Evolutionary conservation across 805 yeast genomes (phyloP), one percentile per base, ranked within the genome.

Genomic region (Limtongia smithiae): DNA sequence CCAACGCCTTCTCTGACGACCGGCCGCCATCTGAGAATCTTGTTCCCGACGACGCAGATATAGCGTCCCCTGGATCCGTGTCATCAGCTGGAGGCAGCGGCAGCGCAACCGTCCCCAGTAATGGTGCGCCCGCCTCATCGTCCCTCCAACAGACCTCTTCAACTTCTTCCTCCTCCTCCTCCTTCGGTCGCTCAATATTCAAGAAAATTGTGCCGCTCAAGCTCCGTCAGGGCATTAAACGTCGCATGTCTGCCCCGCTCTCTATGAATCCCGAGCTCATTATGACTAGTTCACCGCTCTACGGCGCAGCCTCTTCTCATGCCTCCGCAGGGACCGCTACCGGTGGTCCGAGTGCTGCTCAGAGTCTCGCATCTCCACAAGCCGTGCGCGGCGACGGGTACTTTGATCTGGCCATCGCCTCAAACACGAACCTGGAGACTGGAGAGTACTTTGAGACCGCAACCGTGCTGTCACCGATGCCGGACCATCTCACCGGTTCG

Each of bases 211-310:
- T 51, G 11, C 56, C 56, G n/a, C 32, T 44, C n/a, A 51, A 51
- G 20, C 17, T 51, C 18, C 45, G 56, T 12, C 38, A 37, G 8
- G 49, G 48, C 12, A 32, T 51, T 24, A 48, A 44, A 34, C 33
- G 56, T 12, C 46, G 56, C 20, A 51, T 51, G 56, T 51, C 56
- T 4, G 56, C 56, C 14, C 56, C 56, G 4, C 36, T 42, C 30
- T 30, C 46, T 9, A 12, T 21, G 11, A 17, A 4, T 14, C 18
- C 48, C 12, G 34, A 37, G 14, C 27, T 48, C n/a, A 24, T 44
- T 14, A 34, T 41, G 46, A 20, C 49, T 2, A 18, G 46, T 2
- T 34, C 55, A 21, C 20, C 46, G 15, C 27, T 21, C 27, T 9
- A 31, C 35, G 20, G 45, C 32, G 15, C 24, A 17, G 3, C 28